A percentile compares a stretch with the other conserved stretches of the same genome.
Conservation (phyloP, 371 early-diverging fungal species). For the Apophysomyces trapeziformis region DNA sequence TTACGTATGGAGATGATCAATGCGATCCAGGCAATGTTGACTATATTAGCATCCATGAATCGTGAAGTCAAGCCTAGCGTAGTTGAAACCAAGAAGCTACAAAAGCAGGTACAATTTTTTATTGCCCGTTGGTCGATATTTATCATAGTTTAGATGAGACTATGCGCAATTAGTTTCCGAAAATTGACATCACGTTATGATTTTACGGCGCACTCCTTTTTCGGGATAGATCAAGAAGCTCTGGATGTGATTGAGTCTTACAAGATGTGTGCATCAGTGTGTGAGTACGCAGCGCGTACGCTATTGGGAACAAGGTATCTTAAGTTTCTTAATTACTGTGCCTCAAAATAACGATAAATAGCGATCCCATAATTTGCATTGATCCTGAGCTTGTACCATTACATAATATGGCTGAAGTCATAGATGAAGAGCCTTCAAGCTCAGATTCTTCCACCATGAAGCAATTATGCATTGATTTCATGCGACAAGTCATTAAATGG, state of each 20-base stretch:
- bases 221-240: conserved; percentile 29
- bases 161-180: conserved; percentile 22
- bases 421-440: background rate
- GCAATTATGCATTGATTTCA: conserved; percentile 21
- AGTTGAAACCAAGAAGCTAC: background rate
- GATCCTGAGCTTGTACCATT: conserved; percentile 41
- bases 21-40: conserved; percentile 21
- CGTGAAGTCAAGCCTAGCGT: background rate
- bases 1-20: conserved; percentile 43
- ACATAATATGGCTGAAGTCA: conserved; percentile 12
- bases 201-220: conserved; percentile 31
- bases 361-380: conserved; percentile 29
- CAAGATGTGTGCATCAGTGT: conserved; percentile 34
- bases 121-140: background rate
- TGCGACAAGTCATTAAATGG: conserved; percentile 29
- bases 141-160: conserved; percentile 7
- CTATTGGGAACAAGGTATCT: conserved; percentile 22
- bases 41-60: conserved; percentile 8
- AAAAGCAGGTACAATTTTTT: background rate
- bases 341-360: background rate
- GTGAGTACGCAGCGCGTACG: conserved; percentile 36
- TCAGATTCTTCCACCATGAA: conserved; percentile 1
- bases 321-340: background rate
- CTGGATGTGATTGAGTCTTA: conserved; percentile 29
- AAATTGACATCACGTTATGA: conserved; percentile 39